Base-by-base conservation (phyloP, 371 early-diverging fungal species). In the Syncephalastrum monosporum region DNA sequence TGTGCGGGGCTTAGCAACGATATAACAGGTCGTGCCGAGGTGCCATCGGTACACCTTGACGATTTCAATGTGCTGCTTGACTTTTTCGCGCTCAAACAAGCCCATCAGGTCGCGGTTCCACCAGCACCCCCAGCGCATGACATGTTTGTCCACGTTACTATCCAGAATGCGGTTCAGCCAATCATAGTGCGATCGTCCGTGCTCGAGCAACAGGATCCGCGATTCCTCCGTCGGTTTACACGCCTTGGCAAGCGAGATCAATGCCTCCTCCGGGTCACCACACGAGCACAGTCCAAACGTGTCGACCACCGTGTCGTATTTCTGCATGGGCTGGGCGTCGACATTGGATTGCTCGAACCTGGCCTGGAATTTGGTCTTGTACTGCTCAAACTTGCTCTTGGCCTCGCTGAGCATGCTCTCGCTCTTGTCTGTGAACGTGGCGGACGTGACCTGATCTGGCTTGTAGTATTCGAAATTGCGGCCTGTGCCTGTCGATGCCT, bases 221-320 rank as follows among this genome's bases (percentile, higher is more conserved):
- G 91, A 91, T 23, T 82, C 82, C 13, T 63, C 64, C 13, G 65
- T 67, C 6, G 42, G 53, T 53, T 82, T 82, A 44, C 80, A 75
- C 4, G 83, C 79, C 24, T 89, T 79, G 16, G 73, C 78, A 74
- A 92, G 69, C 46, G 89, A 87, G 41, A 71, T 61, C 48, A 94
- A 61, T 0, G 85, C 85, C 33, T 73, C 67, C 0, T 85, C 85
- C 0, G 92, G 93, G 63, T 91, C 87, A 5, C 65, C 53, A 57
- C 83, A 83, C 17, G 87, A 87, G 63, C 94, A 94, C 8, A 94
- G 61, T 0, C 91, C 90, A 77, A 94, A 91, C 1, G 92, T 91
- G 56, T 88, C 86, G 1, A 94, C 75, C 14, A 94, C 87, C 0
- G 91, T 90, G 63, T 94, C 93, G 24, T 78, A 82, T 19, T 56